Evolutionary conservation across 139 green algal genomes (phyloP).

Genomic region (Monoraphidium neglectum): DNA sequence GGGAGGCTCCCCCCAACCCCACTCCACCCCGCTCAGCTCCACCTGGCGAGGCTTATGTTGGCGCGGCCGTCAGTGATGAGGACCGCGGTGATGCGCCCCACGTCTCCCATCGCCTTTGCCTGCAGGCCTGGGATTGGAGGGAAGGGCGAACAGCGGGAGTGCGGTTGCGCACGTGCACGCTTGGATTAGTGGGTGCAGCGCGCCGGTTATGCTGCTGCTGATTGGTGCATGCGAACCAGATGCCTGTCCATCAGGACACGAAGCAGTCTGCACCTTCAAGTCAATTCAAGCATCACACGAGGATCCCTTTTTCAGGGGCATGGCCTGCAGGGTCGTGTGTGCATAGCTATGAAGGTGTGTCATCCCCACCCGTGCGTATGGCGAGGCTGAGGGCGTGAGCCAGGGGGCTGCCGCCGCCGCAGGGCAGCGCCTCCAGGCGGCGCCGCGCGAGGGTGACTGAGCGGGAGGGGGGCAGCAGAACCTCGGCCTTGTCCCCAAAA

Average conservation of each 20-base stretch:
- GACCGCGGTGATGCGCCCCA: conserved; percentile 96
- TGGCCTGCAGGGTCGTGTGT: no score
- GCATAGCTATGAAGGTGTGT: no score
- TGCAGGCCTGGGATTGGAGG: conserved; percentile 36
- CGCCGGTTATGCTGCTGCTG: neutral
- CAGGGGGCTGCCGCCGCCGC: conserved; percentile 95
- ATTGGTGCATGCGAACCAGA: no score
- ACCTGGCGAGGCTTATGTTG: conserved; percentile 90
- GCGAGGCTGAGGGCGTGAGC: conserved; percentile 93
- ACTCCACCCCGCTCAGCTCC: neutral
- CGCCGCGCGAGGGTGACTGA: conserved; percentile 98
- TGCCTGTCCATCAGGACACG: no score
- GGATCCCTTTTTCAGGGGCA: no score
- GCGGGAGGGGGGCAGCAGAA: conserved; percentile 96
- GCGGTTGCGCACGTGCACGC: neutral
- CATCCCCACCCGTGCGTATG: conserved; percentile 66
- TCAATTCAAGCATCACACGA: no score
- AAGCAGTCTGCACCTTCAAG: no score
- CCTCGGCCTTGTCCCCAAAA: conserved; percentile 96
- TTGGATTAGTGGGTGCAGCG: neutral
- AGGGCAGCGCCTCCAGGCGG: conserved; percentile 94
- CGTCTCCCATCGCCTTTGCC: conserved; percentile 81
- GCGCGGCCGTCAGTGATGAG: conserved; percentile 97
- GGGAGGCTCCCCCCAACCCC: no score
- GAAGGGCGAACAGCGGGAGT: neutral